These are phyloP conservation scores for Aethionema arabicum DNA, from an alignment of 345 rosid species.

Conservation along the genomic window DNA sequence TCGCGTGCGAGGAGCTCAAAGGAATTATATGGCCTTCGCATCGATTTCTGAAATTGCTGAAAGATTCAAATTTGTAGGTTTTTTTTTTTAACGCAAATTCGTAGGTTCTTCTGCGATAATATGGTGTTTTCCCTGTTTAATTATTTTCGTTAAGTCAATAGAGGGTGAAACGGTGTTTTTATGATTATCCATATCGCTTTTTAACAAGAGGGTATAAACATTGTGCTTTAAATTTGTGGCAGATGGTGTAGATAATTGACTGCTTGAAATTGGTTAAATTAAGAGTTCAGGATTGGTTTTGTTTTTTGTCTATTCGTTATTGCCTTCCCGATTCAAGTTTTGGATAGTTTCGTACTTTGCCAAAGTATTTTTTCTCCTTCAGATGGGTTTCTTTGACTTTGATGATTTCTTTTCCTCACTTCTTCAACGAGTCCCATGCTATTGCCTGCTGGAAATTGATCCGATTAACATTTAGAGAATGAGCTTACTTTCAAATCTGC, in stretches of 20 bases:
- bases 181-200: neutral
- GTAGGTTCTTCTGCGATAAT: neutral
- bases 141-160: neutral
- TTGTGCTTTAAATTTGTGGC: neutral
- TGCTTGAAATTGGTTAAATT: no score
- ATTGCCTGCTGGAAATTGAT: no score
- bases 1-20: neutral
- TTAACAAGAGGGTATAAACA: neutral
- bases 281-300: no score
- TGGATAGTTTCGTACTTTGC: no score
- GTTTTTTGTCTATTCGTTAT: no score
- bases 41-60: conserved; percentile 10
- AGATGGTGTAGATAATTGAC: neutral
- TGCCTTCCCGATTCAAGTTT: no score
- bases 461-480: no score
- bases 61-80: neutral
- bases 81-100: neutral
- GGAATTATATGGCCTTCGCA: neutral
- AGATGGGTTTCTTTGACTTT: no score
- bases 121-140: conserved; percentile 5
- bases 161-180: neutral
- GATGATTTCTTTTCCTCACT: no score
- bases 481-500: no score
- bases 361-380: no score
- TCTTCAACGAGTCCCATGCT: no score